Evolutionary conservation across 1,284 basidiomycete species (phyloP), one percentile per base, ranked within the genome.

Genomic region (Ceratobasidium sp.): DNA sequence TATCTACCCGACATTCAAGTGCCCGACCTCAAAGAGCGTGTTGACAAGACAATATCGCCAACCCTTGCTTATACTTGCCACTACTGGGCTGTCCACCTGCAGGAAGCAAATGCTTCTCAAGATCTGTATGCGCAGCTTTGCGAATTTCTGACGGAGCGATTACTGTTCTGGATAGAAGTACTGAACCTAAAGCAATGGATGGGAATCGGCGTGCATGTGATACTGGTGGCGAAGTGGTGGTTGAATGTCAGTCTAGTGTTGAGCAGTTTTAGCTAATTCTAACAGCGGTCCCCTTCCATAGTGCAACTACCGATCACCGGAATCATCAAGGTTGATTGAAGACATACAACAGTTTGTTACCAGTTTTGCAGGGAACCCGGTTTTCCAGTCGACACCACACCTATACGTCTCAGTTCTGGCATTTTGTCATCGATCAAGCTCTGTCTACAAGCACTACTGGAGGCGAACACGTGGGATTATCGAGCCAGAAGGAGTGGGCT

Each of bases 91-190:
- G 55, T 22, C 38, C 55, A 57, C 22, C 25, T 57, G 15, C 7
- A 12, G 25, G n/a, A 43, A 17, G 35, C 17, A 12, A 42, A 20
- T n/a, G 4, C 20, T 7, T 38, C 35, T 8, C 2, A 17, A 15
- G 35, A 42, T 6, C 17, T 57, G 8, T 25, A 27, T 20, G 2
- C 13, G 6, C 32, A n/a, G n/a, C 6, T 55, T 13, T 12, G 25
- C 31, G 13, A 13, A 10, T 55, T 55, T 25, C n/a, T 55, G 15
- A 35, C 32, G 27, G n/a, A 38, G 20, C 34, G 40, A 13, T 25
- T 55, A 3, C n/a, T 55, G 53, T 55, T 55, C n/a, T 55, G 53
- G 53, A 20, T 55, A 22, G 53, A 55, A 31, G 53, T 55, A 6
- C 29, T 55, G 32, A 55, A 35, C n/a, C n/a, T n/a, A n/a, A n/a